A percentile compares a stretch with the other conserved stretches of the same genome.
Evolutionary conservation across 1,284 basidiomycete species (phyloP).

Genomic region (Cutaneotrichosporon cutaneum): DNA sequence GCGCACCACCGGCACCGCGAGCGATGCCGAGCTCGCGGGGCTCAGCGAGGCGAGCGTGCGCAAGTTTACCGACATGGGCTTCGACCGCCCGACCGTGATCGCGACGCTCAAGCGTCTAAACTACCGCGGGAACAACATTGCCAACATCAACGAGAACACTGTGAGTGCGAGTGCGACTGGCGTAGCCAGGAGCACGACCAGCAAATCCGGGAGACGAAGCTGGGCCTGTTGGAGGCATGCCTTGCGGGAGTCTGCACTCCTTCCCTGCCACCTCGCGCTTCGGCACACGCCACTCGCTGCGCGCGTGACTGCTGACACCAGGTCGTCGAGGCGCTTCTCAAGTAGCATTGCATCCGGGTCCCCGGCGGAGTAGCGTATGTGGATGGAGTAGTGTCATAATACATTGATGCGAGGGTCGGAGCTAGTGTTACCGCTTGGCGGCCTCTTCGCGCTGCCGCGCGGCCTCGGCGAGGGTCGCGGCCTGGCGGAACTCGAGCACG

Average conservation of each 20-base stretch:
- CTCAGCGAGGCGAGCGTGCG: slow-evolving; percentile 55
- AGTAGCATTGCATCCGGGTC: slow-evolving; percentile 24
- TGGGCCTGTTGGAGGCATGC: too few relatives aligned
- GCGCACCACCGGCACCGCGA: slow-evolving; percentile 22
- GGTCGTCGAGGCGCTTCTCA: slow-evolving; percentile 51
- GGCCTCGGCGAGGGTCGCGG: slow-evolving; percentile 48
- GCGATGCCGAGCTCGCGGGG: slow-evolving; percentile 54
- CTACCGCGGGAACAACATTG: slow-evolving; percentile 66
- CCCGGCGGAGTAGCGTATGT: slow-evolving; percentile 6
- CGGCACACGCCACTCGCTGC: neutral
- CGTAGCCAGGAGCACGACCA: too few relatives aligned
- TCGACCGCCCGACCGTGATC: slow-evolving; percentile 60
- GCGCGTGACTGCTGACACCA: slow-evolving; percentile 15
- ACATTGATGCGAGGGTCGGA: slow-evolving; percentile 8
- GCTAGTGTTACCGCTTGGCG: slow-evolving; percentile 13
- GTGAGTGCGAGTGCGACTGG: slow-evolving; percentile 32
- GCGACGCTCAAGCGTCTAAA: slow-evolving; percentile 83
- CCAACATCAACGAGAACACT: slow-evolving; percentile 48
- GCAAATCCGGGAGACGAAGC: too few relatives aligned
- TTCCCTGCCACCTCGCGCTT: too few relatives aligned
- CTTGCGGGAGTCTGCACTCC: too few relatives aligned
- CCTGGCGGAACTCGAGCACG: slow-evolving; percentile 51
- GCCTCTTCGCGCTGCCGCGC: slow-evolving; percentile 35
- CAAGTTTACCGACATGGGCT: slow-evolving; percentile 56
- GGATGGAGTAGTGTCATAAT: slow-evolving; percentile 23